phyloP scores from a whole-genome alignment of 2,329 filamentous ascomycete genomes.

The Aspergillus tamarii region DNA sequence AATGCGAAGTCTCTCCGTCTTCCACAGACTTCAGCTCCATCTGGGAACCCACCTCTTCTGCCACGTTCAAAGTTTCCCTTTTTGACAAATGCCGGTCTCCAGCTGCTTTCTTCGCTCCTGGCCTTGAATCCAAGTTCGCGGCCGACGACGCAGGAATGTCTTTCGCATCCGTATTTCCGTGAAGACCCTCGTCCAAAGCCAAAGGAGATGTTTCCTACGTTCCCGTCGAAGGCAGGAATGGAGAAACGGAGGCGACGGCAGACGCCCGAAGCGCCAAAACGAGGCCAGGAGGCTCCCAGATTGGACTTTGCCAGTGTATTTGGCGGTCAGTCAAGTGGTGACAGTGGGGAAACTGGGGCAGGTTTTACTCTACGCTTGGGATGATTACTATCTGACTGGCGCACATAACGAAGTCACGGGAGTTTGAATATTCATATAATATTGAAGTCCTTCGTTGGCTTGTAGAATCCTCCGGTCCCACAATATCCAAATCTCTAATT shows the following conservation, averaged over 20 bases:
- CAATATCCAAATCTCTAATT: neutral
- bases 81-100: conserved; percentile 73
- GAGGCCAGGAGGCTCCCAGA: conserved; percentile 69
- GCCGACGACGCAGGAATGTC: conserved; percentile 72
- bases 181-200: conserved; percentile 91
- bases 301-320: conserved; percentile 74
- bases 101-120: conserved; percentile 71
- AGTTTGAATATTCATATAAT: neutral
- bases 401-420: neutral
- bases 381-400: conserved; percentile 19
- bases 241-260: conserved; percentile 74
- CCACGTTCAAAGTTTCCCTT: conserved; percentile 80
- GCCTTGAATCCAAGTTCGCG: conserved; percentile 73
- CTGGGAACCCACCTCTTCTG: conserved; percentile 48
- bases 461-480: neutral
- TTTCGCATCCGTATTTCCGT: conserved; percentile 80
- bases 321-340: conserved; percentile 65
- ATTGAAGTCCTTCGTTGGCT: neutral
- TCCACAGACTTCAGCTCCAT: conserved; percentile 50
- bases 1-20: conserved; percentile 81
- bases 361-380: conserved; percentile 62
- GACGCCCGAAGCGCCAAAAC: conserved; percentile 80
- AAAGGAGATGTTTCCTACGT: conserved; percentile 92
- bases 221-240: conserved; percentile 91
- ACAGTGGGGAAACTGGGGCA: conserved; percentile 65